Evolutionary conservation across 164 flowering plant genomes (phyloP).

Genomic region (Vitis amurensis): DNA sequence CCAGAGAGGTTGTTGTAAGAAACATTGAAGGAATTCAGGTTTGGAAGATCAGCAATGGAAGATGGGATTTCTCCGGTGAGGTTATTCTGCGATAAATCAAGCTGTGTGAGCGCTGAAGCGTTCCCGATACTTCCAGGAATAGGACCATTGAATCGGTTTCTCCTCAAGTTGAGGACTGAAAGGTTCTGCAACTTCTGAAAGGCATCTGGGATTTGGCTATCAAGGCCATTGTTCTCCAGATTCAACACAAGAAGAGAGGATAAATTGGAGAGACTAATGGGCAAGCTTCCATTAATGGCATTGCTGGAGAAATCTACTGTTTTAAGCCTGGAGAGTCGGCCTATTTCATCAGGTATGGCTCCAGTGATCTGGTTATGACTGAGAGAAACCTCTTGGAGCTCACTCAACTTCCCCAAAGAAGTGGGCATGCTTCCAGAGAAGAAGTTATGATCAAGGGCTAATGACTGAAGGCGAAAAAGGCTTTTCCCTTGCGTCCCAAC

Average conservation of each 20-base stretch:
- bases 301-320: slow-evolving; percentile 30
- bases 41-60: slow-evolving; percentile 49
- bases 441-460: slow-evolving; percentile 33
- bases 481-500: slow-evolving; percentile 4
- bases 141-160: slow-evolving; percentile 48
- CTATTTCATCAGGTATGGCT: slow-evolving; percentile 30
- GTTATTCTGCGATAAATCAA: slow-evolving; percentile 65
- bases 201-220: slow-evolving; percentile 21
- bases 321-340: slow-evolving; percentile 26
- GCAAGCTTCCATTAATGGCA: slow-evolving; percentile 39
- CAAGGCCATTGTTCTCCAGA: slow-evolving; percentile 20
- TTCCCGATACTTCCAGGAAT: slow-evolving; percentile 61
- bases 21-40: slow-evolving; percentile 66
- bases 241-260: slow-evolving; percentile 24
- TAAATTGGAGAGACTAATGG: slow-evolving; percentile 24
- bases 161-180: slow-evolving; percentile 42
- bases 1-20: slow-evolving; percentile 90
- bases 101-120: slow-evolving; percentile 41
- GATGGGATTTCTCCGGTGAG: slow-evolving; percentile 66
- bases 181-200: slow-evolving; percentile 41
- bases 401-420: slow-evolving; percentile 19
- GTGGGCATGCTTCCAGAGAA: slow-evolving; percentile 32
- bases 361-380: slow-evolving; percentile 34
- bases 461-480: slow-evolving; percentile 15
- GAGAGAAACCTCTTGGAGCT: slow-evolving; percentile 32